Conservation (phyloP, 2,329 filamentous ascomycete species). For the Colletotrichum sp. region DNA sequence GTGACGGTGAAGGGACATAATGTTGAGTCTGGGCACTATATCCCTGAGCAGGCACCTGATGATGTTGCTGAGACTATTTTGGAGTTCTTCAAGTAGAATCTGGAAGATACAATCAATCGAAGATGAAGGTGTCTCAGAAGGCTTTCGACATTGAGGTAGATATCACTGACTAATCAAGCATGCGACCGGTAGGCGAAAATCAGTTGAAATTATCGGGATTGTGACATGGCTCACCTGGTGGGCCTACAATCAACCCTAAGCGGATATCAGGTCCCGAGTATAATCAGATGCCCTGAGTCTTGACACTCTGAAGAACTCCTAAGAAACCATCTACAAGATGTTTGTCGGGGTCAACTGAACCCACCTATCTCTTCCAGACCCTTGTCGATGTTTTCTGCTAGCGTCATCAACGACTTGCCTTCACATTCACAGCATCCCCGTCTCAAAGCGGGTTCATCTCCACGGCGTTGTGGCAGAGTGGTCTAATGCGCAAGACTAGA, state of each 20-base stretch:
- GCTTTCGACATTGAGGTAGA: background rate
- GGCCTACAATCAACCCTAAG: background rate
- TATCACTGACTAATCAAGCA: background rate
- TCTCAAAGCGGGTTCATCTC: background rate
- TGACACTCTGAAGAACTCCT: background rate
- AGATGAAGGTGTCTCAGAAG: background rate
- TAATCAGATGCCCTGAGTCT: background rate
- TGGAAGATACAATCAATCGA: background rate
- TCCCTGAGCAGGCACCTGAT: conserved; percentile 56
- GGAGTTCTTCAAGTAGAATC: conserved; percentile 38
- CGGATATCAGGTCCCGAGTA: background rate
- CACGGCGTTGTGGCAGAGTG: conserved; percentile 20
- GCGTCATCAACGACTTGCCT: background rate
- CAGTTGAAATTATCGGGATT: background rate
- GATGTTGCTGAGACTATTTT: conserved; percentile 45
- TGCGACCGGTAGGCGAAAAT: background rate
- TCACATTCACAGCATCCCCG: background rate
- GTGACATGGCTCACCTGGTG: background rate
- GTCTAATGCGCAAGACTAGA: conserved; percentile 22
- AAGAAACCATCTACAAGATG: background rate
- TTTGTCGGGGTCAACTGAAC: background rate
- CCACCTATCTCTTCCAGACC: background rate
- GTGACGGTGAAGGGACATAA: conserved; percentile 42
- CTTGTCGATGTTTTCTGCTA: background rate
- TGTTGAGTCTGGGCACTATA: conserved; percentile 54